Evolutionary conservation across 352 stramenopile genomes (phyloP), one percentile per base, ranked within the genome.

Genomic region (Albugo candida): DNA sequence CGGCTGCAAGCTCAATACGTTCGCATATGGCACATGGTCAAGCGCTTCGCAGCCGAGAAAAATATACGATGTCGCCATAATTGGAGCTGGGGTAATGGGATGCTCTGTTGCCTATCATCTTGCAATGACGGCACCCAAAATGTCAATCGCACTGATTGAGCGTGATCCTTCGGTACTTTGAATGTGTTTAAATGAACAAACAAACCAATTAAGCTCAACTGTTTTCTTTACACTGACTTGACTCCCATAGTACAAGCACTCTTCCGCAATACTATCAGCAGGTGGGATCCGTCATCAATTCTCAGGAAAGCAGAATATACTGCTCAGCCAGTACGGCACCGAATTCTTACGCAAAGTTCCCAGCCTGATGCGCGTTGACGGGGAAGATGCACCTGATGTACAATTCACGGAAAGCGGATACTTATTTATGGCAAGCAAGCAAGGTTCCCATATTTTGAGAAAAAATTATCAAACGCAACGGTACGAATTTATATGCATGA

Each of bases 101-200:
- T 84, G 71, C 59, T 91, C 77, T n/a, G 74, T 71, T 0, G 77
- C 77, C n/a, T 91, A 85, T 54, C 77, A 91, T 49, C 55, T 91
- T 42, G 68, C 70, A n/a, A 31, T 31, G 24, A 31, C 8, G 24
- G 24, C 24, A 31, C 24, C 24, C 3, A 51, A 58, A 17, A 72
- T 68, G 39, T 77, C 72, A 14, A 77, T 91, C 38, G 75, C 73
- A 0, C 65, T 91, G 6, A 54, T 86, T 16, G 77, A 91, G 57
- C 74, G 70, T 19, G 73, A 84, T 47, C 54, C 58, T 21, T 64
- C 65, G 49, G 77, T 91, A 58, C 34, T 67, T 62, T 4, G 18
- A 5, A 21, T 21, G 3, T 18, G 2, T 11, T 36, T n/a, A 16
- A 12, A 40, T 14, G 14, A 48, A 18, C 55, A 43, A 43, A 43